Conservation (phyloP, 441 rosid species). For the Mallotus repandus region DNA sequence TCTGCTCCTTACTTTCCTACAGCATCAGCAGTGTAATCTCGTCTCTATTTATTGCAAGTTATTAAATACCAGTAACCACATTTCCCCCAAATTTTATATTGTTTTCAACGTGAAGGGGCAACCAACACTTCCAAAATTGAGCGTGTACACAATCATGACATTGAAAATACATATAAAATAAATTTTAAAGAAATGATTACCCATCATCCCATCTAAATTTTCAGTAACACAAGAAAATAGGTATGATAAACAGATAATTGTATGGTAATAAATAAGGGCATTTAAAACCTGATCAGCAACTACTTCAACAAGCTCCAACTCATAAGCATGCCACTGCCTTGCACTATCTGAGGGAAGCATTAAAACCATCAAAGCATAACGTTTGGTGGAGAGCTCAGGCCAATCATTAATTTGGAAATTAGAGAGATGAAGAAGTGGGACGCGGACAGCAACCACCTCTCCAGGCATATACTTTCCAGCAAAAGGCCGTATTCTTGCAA, state of each 20-base stretch:
- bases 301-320: conserved; percentile 97
- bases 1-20: background rate
- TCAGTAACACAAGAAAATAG: background rate
- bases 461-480: conserved; percentile 82
- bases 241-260: background rate
- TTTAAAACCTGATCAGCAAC: conserved; percentile 89
- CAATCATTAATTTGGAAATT: conserved; percentile 95
- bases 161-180: background rate
- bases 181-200: background rate
- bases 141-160: no score
- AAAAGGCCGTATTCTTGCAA: conserved; percentile 80
- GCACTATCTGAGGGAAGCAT: conserved; percentile 99
- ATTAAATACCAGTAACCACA: background rate
- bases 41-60: background rate
- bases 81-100: background rate
- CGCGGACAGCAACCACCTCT: conserved; percentile 97
- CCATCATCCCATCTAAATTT: background rate
- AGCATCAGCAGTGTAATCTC: background rate
- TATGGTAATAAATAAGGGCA: conserved; percentile 8
- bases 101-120: background rate
- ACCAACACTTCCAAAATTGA: background rate
- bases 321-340: conserved; percentile 97
- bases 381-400: conserved; percentile 97
- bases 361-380: conserved; percentile 94
- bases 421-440: conserved; percentile 91